phyloP scores from a whole-genome alignment of 495 filamentous ascomycete genomes.

The Echria macrotheca region DNA sequence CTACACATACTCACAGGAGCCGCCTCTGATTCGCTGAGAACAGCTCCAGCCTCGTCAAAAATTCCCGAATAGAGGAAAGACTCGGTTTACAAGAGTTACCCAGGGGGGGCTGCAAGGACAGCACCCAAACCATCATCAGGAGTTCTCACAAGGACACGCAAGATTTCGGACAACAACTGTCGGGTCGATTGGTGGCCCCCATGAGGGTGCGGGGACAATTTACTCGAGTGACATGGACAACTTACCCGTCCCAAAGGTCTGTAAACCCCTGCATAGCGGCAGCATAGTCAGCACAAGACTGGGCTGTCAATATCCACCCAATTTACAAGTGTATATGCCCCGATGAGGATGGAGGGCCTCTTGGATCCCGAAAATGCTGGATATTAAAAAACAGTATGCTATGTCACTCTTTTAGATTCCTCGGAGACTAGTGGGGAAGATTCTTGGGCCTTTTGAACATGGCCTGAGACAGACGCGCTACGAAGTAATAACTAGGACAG shows the following conservation, averaged over 20 bases:
- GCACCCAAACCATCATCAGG: conserved; percentile 1
- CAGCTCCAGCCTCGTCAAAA: conserved; percentile 31
- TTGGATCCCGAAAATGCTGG: neutral
- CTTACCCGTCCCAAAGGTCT: conserved; percentile 15
- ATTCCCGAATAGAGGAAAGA: conserved; percentile 29
- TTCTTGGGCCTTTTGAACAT: neutral
- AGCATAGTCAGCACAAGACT: conserved; percentile 16
- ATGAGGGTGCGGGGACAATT: too few relatives aligned
- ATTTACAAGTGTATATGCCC: neutral
- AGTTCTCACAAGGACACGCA: neutral
- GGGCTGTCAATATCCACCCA: conserved; percentile 8
- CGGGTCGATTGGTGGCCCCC: too few relatives aligned
- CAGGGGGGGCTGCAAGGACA: too few relatives aligned
- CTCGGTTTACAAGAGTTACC: too few relatives aligned
- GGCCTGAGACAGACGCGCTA: too few relatives aligned
- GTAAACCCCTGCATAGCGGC: conserved; percentile 22
- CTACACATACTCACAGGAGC: neutral
- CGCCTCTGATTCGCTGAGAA: conserved; percentile 16
- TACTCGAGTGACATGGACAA: conserved; percentile 13
- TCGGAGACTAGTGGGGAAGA: conserved; percentile 12
- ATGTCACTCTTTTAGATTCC: neutral
- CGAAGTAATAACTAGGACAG: too few relatives aligned
- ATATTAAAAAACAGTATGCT: conserved; percentile 1
- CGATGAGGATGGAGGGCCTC: neutral
- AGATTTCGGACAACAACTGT: too few relatives aligned